Evolutionary conservation across 495 filamentous ascomycete genomes (phyloP), one percentile per base, ranked within the genome.

Genomic region (Clohesyomyces aquaticus): DNA sequence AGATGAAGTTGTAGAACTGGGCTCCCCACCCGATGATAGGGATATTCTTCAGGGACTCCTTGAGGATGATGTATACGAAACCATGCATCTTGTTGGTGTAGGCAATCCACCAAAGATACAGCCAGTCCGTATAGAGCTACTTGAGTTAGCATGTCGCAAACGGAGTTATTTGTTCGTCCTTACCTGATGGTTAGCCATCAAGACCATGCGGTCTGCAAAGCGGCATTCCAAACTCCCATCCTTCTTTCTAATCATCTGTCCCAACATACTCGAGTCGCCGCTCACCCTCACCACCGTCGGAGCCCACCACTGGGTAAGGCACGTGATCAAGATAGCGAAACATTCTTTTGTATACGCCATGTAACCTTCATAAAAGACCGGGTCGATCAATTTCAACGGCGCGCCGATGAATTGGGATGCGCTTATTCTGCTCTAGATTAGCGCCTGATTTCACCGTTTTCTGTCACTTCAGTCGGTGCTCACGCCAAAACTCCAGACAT

Each of bases 101-200:
- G 11, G 76, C 76, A 45, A 77, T 73, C 76, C 76, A 77, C 76
- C 76, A 77, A 25, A 77, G 69, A 50, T 77, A 77, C 45, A 77
- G 58, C 76, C 76, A 77, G 64, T 77, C 76, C 4, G 75, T 77
- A 59, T 77, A 77, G 10, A 77, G 55, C 67, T 66, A 32, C 22
- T 9, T 22, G 14, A 4, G 52, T 66, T 27, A 59, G 47, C 19
- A 27, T 51, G 1, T 49, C 23, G n/a, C 1, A 1, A 12, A 53
- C 3, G 23, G 11, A 32, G 2, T 42, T 27, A 26, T 19, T 38
- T 27, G 32, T 18, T 16, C 19, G 23, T 41, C 22, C 41, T 25
- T n/a, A 65, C 65, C 53, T 76, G 76, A 57, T 78, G 76, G 56
- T 78, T 78, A 12, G 76, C 75, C 74, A 78, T 77, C 50, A 78